These are phyloP conservation scores for Plantago ovata DNA, from an alignment of 257 asterid species.

Conservation along the genomic window DNA sequence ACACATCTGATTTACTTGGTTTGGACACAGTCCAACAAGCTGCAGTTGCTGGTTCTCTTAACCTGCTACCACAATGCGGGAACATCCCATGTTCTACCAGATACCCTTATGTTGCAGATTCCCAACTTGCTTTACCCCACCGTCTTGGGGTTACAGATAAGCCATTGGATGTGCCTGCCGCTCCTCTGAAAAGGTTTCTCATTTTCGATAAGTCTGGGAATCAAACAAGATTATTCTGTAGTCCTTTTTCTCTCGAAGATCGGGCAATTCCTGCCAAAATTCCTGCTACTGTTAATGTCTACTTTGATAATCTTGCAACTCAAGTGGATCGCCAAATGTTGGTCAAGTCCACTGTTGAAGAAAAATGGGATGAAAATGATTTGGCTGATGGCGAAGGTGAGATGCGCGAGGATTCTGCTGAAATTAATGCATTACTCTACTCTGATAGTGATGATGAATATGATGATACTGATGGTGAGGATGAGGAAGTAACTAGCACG, in stretches of 20 bases:
- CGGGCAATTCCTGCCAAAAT: conserved; percentile 25
- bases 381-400: conserved; percentile 44
- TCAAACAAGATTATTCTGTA: conserved; percentile 45
- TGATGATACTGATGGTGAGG: conserved; percentile 33
- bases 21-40: conserved; percentile 24
- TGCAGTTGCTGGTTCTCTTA: conserved; percentile 28
- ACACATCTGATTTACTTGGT: conserved; percentile 29
- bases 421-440: conserved; percentile 68
- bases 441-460: conserved; percentile 52
- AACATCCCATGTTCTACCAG: conserved; percentile 24
- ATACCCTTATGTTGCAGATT: conserved; percentile 19
- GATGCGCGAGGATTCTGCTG: conserved; percentile 62
- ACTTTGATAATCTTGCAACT: conserved; percentile 24
- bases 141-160: conserved; percentile 29
- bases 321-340: conserved; percentile 21
- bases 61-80: conserved; percentile 19
- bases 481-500: conserved; percentile 75
- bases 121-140: conserved; percentile 20
- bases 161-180: conserved; percentile 24
- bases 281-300: conserved; percentile 23
- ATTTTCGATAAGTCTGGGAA: conserved; percentile 65
- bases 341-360: conserved; percentile 28
- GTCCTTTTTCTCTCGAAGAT: conserved; percentile 35
- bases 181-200: conserved; percentile 49
- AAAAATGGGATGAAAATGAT: conserved; percentile 36